Evolutionary conservation across 1,284 basidiomycete genomes (phyloP), one percentile per base, ranked within the genome.

Genomic region (Pseudozyma flocculosa): DNA sequence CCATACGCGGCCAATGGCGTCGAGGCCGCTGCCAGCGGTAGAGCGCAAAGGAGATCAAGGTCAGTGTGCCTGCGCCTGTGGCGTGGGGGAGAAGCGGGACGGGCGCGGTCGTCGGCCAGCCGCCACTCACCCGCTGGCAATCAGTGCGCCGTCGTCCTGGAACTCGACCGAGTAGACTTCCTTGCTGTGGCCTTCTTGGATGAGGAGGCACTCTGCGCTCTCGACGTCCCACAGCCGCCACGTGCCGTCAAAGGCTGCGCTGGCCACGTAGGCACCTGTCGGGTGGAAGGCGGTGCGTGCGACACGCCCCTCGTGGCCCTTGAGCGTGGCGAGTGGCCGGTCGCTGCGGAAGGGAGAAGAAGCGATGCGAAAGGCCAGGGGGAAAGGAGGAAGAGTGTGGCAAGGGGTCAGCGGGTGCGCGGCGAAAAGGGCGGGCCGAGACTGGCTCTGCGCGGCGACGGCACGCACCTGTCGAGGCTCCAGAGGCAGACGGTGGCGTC

Each of bases 171-270:
- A 83, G 76, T 95, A 97, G 0, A 98, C 93, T 77, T 95, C 93
- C 76, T 93, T 93, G 17, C 92, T 93, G 76, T 99, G 95, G 0
- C 95, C 95, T 78, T 98, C 94, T 79, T 99, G 95, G 2, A 92
- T 79, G 19, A 95, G 81, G 3, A 99, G 79, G 72, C 96, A 92
- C 72, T 86, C 85, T 2, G 86, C 81, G 1, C 86, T 89, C 41
- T 83, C 82, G 2, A 92, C 87, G 78, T 98, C 93, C 95, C 95
- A 99, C 43, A 98, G 79, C 37, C 95, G 82, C 94, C 95, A 99
- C n/a, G 94, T 92, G 4, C 91, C 95, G 78, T 99, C 95, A 70
- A 94, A 98, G 54, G 91, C 91, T 0, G 94, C 93, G 57, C 91
- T 93, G 1, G 89, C 94, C 14, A 96, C 84, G 75, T 94, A 96